A percentile compares a stretch with the other conserved stretches of the same genome.
Conservation (phyloP, 2,329 filamentous ascomycete species). For the Penicillium sp. region DNA sequence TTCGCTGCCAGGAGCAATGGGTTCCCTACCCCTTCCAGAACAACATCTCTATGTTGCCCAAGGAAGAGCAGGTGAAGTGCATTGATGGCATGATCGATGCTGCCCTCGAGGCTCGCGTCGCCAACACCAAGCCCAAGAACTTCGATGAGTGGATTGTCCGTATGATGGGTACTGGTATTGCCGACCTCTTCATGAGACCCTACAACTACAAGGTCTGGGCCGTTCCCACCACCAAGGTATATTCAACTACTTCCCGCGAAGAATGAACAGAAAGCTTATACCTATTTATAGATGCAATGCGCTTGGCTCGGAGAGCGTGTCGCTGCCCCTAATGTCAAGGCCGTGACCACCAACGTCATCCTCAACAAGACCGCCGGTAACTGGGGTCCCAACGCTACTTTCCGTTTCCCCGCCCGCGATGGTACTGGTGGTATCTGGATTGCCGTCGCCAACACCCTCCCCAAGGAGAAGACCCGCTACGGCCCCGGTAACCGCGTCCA, state of each 20-base stretch:
- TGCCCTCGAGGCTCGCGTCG: conserved; percentile 77
- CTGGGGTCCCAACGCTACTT: conserved; percentile 98
- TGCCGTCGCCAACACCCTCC: conserved; percentile 87
- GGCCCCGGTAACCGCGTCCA: conserved; percentile 79
- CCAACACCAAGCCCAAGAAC: conserved; percentile 87
- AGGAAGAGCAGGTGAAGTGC: conserved; percentile 92
- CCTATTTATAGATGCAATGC: conserved; percentile 80
- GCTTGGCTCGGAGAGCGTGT: conserved; percentile 98
- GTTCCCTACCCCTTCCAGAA: conserved; percentile 99
- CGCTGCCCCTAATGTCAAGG: conserved; percentile 92
- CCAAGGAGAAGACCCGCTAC: conserved; percentile 85
- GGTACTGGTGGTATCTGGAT: conserved; percentile 99
- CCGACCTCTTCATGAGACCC: conserved; percentile 95
- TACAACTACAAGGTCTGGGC: conserved; percentile 99
- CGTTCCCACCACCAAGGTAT: conserved; percentile 91
- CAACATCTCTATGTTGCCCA: conserved; percentile 97
- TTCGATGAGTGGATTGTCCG: conserved; percentile 98
- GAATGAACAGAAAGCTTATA: conserved; percentile 2
- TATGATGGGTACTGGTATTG: conserved; percentile 83
- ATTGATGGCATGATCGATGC: conserved; percentile 96
- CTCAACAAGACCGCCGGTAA: conserved; percentile 92
- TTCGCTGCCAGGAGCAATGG: conserved; percentile 94
- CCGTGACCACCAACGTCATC: conserved; percentile 87
- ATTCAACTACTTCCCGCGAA: conserved; percentile 18
- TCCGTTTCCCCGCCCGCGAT: conserved; percentile 93